Conservation (phyloP, 345 rosid species). For the Salix udensis region DNA sequence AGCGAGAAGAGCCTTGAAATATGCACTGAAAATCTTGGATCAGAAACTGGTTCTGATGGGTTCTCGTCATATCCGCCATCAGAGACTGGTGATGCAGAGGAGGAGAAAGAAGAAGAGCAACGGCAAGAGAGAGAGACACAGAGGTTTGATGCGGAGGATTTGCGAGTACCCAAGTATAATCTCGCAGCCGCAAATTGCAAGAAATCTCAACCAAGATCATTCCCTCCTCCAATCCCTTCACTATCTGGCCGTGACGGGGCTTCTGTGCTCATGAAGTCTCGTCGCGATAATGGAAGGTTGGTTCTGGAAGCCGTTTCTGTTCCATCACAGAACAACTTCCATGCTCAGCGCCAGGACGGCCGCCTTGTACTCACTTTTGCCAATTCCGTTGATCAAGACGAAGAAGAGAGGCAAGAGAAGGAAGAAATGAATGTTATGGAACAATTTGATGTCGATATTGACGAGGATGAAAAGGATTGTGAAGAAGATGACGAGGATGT, state of each 20-base stretch:
- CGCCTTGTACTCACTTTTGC: slow-evolving; percentile 82
- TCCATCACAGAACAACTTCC: slow-evolving; percentile 65
- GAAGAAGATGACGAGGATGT: slow-evolving; percentile 26
- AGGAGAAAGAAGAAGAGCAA: slow-evolving; percentile 35
- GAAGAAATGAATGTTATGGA: slow-evolving; percentile 1
- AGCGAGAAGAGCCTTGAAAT: slow-evolving; percentile 73
- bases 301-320: slow-evolving; percentile 85
- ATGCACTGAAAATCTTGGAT: slow-evolving; percentile 99
- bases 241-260: slow-evolving; percentile 50
- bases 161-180: slow-evolving; percentile 16
- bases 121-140: background rate
- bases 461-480: slow-evolving; percentile 8
- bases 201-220: slow-evolving; percentile 38
- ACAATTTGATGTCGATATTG: slow-evolving; percentile 17
- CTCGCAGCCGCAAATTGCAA: slow-evolving; percentile 6
- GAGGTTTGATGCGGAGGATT: slow-evolving; percentile 24
- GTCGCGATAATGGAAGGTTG: slow-evolving; percentile 77
- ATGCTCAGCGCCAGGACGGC: slow-evolving; percentile 72
- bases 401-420: slow-evolving; percentile 1
- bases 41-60: slow-evolving; percentile 88
- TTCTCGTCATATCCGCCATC: slow-evolving; percentile 63
- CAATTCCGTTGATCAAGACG: slow-evolving; percentile 10
- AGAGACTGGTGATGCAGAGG: slow-evolving; percentile 46
- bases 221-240: slow-evolving; percentile 81
- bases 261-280: slow-evolving; percentile 59